phyloP scores from a whole-genome alignment of 257 asterid genomes.

The Solanum chiquidenum region DNA sequence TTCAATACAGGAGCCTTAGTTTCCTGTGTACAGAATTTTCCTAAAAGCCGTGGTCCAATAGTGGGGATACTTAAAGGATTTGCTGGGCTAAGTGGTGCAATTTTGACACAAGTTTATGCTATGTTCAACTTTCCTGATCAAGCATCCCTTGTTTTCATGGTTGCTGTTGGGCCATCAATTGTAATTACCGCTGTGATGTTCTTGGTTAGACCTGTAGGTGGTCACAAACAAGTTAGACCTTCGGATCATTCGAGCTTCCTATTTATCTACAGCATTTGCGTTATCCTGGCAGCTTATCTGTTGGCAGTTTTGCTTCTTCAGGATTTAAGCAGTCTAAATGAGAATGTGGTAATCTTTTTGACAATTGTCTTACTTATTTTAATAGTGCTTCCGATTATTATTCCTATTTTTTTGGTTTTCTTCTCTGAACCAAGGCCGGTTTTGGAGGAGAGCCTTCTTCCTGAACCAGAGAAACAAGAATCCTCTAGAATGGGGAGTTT shows the following conservation, averaged over 20 bases:
- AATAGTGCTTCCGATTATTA: constrained; percentile 21
- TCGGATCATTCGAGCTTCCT: constrained; percentile 23
- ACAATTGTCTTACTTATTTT: constrained; percentile 14
- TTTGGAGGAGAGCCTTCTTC: constrained; percentile 21
- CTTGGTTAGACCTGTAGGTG: constrained; percentile 27
- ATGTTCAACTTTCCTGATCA: constrained; percentile 23
- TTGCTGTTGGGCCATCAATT: constrained; percentile 28
- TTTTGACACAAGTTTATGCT: constrained; percentile 28
- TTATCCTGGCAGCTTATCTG: constrained; percentile 26
- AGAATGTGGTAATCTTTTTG: constrained; percentile 11
- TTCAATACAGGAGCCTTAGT: constrained; percentile 35
- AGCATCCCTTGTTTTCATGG: constrained; percentile 24
- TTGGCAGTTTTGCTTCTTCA: constrained; percentile 21
- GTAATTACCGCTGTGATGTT: constrained; percentile 22
- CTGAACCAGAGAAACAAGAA: constrained; percentile 14
- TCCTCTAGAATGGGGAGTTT: constrained; percentile 14
- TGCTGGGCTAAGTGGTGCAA: constrained; percentile 34
- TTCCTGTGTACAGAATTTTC: constrained; percentile 26
- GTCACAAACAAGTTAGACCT: constrained; percentile 22
- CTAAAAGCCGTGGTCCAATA: constrained; percentile 28
- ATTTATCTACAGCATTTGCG: constrained; percentile 21
- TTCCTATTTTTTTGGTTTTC: constrained; percentile 24
- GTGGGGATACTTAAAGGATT: constrained; percentile 34
- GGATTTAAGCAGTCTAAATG: constrained; percentile 12
- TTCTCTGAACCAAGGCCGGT: constrained; percentile 8